Evolutionary conservation across 768 basidiomycete genomes (phyloP).

Genomic region (Epithele typhae): DNA sequence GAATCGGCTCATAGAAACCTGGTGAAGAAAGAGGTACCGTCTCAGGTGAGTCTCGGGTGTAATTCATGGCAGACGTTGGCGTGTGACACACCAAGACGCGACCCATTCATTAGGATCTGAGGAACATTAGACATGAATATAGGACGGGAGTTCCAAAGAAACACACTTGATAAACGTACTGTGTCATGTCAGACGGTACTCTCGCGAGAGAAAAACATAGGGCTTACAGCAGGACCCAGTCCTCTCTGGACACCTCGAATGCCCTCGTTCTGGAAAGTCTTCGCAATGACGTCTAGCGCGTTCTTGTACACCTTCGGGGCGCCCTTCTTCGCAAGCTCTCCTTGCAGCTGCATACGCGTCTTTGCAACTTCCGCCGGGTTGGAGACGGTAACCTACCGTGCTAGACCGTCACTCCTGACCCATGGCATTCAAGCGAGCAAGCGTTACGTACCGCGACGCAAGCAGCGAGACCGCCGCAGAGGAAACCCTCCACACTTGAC

Average conservation of each 20-base stretch:
- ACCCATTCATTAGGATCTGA: constrained; percentile 90
- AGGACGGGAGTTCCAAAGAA: neutral
- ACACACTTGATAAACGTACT: constrained; percentile 91
- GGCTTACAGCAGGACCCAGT: constrained; percentile 74
- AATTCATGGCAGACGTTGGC: neutral
- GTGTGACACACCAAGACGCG: constrained; percentile 61
- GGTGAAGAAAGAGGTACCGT: neutral
- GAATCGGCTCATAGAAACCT: constrained; percentile 97
- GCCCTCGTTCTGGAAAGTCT: constrained; percentile 90
- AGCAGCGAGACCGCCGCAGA: constrained; percentile 89
- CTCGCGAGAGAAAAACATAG: constrained; percentile 22
- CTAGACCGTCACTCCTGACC: neutral
- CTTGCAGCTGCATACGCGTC: constrained; percentile 93
- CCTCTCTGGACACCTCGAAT: constrained; percentile 91
- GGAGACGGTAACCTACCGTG: constrained; percentile 65
- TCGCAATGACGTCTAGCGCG: constrained; percentile 80
- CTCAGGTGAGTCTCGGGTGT: neutral
- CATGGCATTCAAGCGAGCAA: constrained; percentile 11
- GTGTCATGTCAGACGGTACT: neutral
- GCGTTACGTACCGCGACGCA: constrained; percentile 72
- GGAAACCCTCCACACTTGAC: constrained; percentile 75
- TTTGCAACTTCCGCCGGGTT: constrained; percentile 87
- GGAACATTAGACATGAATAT: neutral
- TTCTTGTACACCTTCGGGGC: constrained; percentile 79
- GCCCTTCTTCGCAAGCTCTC: constrained; percentile 80